A percentile compares a stretch with the other conserved stretches of the same genome.
These are phyloP conservation scores for Hirschioporus abietinus DNA, from an alignment of 768 basidiomycete genomes.

Conservation along the genomic window DNA sequence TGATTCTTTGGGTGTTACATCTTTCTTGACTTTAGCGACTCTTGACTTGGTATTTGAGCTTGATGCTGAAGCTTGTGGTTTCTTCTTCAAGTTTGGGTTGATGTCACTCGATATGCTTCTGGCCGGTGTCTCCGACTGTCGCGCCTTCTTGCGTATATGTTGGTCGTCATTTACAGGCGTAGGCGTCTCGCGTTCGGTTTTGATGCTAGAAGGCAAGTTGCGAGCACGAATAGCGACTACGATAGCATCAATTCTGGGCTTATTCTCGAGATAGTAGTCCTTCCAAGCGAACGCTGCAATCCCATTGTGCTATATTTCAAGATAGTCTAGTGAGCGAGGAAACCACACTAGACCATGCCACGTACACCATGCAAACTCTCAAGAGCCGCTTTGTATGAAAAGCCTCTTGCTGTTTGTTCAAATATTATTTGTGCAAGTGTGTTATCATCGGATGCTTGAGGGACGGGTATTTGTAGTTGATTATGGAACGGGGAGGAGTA, in stretches of 20 bases:
- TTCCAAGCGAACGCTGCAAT: constrained; percentile 65
- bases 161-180: background rate
- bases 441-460: constrained; percentile 19
- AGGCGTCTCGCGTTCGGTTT: background rate
- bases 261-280: constrained; percentile 73
- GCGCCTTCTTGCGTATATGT: background rate
- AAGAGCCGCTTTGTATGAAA: constrained; percentile 59
- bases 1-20: background rate
- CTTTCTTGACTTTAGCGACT: background rate
- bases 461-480: background rate
- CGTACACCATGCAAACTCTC: constrained; percentile 63
- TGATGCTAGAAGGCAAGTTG: background rate
- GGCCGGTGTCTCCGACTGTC: background rate
- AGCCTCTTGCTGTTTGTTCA: constrained; percentile 33
- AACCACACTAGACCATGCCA: constrained; percentile 9
- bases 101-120: background rate
- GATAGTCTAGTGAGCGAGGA: constrained; percentile 5
- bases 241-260: constrained; percentile 47
- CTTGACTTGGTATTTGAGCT: background rate
- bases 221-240: constrained; percentile 14
- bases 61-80: background rate
- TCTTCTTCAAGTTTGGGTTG: background rate
- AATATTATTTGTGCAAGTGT: constrained; percentile 45
- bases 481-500: background rate
- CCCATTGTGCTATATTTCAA: constrained; percentile 31